These are phyloP conservation scores for Suillus spraguei DNA, from an alignment of 768 basidiomycete genomes.

Conservation along the genomic window DNA sequence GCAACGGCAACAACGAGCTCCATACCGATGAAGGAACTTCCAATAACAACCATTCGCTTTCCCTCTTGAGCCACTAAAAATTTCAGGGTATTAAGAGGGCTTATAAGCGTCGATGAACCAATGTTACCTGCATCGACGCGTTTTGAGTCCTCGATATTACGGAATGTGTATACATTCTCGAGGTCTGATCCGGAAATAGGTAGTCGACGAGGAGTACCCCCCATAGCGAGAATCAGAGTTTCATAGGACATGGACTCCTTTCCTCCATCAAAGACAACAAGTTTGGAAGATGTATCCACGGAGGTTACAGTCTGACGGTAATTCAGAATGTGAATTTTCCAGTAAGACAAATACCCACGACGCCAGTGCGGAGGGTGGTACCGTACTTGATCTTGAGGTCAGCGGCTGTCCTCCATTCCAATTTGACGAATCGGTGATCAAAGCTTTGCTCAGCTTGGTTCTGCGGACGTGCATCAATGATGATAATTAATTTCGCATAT, in stretches of 20 bases:
- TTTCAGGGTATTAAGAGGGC: conserved; percentile 1
- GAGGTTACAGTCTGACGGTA: conserved; percentile 61
- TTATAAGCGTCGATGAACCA: neutral
- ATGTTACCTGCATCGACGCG: conserved; percentile 66
- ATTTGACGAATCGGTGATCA: conserved; percentile 74
- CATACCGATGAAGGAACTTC: conserved; percentile 92
- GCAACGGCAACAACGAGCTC: conserved; percentile 80
- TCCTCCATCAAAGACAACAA: conserved; percentile 59
- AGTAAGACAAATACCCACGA: conserved; percentile 39
- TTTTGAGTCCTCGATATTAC: conserved; percentile 70
- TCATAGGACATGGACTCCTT: conserved; percentile 70
- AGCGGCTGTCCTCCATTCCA: conserved; percentile 71
- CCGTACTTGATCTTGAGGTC: conserved; percentile 78
- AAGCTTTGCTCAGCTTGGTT: conserved; percentile 87
- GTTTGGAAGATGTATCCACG: conserved; percentile 63
- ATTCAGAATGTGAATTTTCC: conserved; percentile 12
- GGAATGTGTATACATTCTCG: conserved; percentile 76
- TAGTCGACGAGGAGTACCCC: conserved; percentile 70
- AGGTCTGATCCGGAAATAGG: conserved; percentile 77
- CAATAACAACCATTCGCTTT: conserved; percentile 79
- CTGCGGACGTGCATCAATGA: conserved; percentile 38
- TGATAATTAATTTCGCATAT: neutral
- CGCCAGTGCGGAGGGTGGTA: conserved; percentile 62
- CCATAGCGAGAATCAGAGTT: conserved; percentile 78
- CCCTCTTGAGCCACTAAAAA: conserved; percentile 64